phyloP scores from a whole-genome alignment of 176 grass and related monocot genomes.

The Musa itinerans region DNA sequence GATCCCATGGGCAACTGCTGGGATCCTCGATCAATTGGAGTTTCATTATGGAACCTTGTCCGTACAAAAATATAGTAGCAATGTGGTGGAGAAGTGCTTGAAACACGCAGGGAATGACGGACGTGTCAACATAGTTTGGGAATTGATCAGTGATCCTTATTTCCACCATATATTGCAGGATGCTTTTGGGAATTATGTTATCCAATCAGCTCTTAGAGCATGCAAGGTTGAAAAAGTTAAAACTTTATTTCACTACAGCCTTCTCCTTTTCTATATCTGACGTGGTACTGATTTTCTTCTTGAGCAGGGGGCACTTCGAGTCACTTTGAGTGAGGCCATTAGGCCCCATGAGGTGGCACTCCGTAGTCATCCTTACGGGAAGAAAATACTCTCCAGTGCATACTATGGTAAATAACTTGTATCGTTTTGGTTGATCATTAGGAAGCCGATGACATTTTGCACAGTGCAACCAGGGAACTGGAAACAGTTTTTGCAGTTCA shows the following conservation, averaged over 20 bases:
- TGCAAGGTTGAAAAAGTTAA: slow-evolving; percentile 16
- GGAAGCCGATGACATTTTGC: neutral
- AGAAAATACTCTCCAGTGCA: neutral
- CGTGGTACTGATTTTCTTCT: neutral
- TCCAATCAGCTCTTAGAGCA: slow-evolving; percentile 27
- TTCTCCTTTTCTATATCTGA: neutral
- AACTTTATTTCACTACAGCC: neutral
- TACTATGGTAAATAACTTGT: slow-evolving; percentile 1
- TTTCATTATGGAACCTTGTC: slow-evolving; percentile 32
- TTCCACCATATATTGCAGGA: slow-evolving; percentile 36
- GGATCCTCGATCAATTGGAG: slow-evolving; percentile 23
- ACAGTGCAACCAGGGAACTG: neutral
- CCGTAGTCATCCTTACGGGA: neutral
- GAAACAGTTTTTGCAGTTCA: neutral
- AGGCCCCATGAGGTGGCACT: neutral
- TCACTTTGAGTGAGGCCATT: neutral
- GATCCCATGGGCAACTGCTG: neutral
- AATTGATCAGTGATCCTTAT: slow-evolving; percentile 27
- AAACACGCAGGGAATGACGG: slow-evolving; percentile 14
- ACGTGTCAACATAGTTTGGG: slow-evolving; percentile 11
- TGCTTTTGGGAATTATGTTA: slow-evolving; percentile 45
- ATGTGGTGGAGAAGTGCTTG: slow-evolving; percentile 52
- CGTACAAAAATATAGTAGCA: slow-evolving; percentile 41
- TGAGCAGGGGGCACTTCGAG: neutral
- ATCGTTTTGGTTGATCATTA: neutral